A percentile compares a stretch with the other conserved stretches of the same genome.
Evolutionary conservation across 2,329 filamentous ascomycete genomes (phyloP).

Genomic region (Emmonsia crescens): DNA sequence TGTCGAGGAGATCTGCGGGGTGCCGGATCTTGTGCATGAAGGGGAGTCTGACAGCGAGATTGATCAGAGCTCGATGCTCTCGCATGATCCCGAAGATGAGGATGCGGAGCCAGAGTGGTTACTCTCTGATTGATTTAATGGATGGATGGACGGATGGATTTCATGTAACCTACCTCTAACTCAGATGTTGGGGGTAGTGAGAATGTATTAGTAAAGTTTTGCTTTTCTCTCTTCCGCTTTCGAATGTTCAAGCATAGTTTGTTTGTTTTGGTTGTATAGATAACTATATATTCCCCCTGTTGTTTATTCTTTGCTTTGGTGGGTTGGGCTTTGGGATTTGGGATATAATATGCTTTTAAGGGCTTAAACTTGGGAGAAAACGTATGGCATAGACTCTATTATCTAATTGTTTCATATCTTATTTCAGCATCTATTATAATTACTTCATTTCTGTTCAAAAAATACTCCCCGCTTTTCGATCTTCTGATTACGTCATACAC

Average conservation of each 20-base stretch:
- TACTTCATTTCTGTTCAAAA: not conserved
- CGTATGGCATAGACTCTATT: too few relatives aligned
- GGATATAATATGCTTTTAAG: not conserved
- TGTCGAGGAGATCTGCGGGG: conserved; percentile 17
- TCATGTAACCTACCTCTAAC: too few relatives aligned
- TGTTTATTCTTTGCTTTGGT: too few relatives aligned
- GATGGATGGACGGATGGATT: too few relatives aligned
- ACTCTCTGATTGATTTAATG: conserved; percentile 23
- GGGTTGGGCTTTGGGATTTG: not conserved
- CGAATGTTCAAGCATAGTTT: not conserved
- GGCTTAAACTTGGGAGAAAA: too few relatives aligned
- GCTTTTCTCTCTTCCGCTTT: not conserved
- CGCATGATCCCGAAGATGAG: conserved; percentile 54
- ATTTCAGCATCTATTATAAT: too few relatives aligned
- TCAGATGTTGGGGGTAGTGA: too few relatives aligned
- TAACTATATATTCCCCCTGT: not conserved
- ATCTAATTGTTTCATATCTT: too few relatives aligned
- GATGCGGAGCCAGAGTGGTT: conserved; percentile 57
- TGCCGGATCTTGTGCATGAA: conserved; percentile 13
- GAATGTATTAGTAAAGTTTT: not conserved
- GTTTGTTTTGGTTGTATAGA: not conserved
- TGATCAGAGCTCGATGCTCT: conserved; percentile 41
- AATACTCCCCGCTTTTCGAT: too few relatives aligned
- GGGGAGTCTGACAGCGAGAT: conserved; percentile 24
- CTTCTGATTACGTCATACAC: conserved; percentile 5